Evolutionary conservation across 768 basidiomycete species (phyloP).

Genomic region (Nidula microcarpa): DNA sequence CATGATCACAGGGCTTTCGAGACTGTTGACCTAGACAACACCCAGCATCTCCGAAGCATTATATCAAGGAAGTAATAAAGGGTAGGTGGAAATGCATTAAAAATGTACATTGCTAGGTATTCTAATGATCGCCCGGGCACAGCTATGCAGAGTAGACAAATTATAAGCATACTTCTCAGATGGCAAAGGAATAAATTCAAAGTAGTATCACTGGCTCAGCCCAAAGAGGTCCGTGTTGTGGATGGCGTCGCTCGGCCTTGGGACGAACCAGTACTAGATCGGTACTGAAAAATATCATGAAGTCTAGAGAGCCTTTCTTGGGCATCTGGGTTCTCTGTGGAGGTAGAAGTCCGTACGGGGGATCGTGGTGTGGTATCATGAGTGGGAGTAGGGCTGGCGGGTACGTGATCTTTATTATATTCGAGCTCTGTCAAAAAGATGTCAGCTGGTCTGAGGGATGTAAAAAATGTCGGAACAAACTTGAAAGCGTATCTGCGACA

Average conservation of each 20-base stretch:
- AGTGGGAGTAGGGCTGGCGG: slow-evolving; percentile 19
- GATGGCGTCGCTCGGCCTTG: slow-evolving; percentile 25
- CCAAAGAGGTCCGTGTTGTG: slow-evolving; percentile 25
- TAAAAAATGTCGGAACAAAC: slow-evolving; percentile 51
- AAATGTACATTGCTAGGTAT: no score
- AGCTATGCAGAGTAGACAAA: no score
- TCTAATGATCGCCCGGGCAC: no score
- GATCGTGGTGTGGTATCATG: slow-evolving; percentile 20
- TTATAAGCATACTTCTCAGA: no score
- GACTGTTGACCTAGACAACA: no score
- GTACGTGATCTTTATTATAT: slow-evolving; percentile 36
- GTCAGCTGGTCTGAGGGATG: no score
- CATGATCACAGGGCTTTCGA: no score
- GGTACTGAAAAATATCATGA: slow-evolving; percentile 82
- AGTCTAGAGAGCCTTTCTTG: slow-evolving; percentile 72
- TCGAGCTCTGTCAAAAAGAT: slow-evolving; percentile 62
- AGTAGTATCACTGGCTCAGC: no score
- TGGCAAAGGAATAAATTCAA: no score
- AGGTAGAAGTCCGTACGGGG: slow-evolving; percentile 14
- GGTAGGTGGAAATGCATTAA: no score
- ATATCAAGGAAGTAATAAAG: no score
- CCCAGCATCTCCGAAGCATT: no score
- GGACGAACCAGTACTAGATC: slow-evolving; percentile 61
- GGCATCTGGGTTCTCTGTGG: slow-evolving; percentile 28
- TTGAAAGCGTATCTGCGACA: slow-evolving; percentile 80